Base-by-base conservation (phyloP, 1,284 basidiomycete genomes). In the Trametes polyzona region DNA sequence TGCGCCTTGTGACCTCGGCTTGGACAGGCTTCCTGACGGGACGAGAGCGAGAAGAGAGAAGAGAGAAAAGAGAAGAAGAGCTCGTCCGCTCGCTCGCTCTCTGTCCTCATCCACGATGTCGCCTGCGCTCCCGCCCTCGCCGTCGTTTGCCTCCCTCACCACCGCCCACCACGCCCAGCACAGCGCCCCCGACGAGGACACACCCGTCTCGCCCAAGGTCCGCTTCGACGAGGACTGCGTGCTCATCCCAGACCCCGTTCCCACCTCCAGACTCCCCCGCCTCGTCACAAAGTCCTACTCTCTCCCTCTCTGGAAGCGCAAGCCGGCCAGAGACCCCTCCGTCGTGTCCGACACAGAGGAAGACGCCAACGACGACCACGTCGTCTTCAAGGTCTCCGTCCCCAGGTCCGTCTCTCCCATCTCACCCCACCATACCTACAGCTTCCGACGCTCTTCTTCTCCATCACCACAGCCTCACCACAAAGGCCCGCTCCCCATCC, bases 151-250 rank as follows among this genome's bases (percentile, higher is more conserved):
- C 21, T 63, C 59, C 44, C 47, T 61, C 50, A 24, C 55, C 30
- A 51, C 60, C 26, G 56, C 59, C n/a, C 39, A 35, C 16, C 9
- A 35, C 23, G 30, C 52, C n/a, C 32, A 47, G 12, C 10, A 33
- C 21, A 29, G 29, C 10, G 2, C 37, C 9, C 41, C 49, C 29
- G n/a, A 44, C 1, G 40, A 43, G 39, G 52, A 61, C 35, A 14
- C 42, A 12, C 59, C 57, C 16, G 19, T 39, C 37, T 50, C 56
- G 3, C 63, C 63, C 56, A 64, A 54, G 42, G 65, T 89, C 10
- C 79, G 86, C 52, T 89, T 89, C 71, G 81, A 88, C 73, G 74
- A 77, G 47, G 78, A 83, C 63, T 89, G 87, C 59, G 74, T 87
- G 5, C 78, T 90, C 58, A 89, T 90, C 54, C 88, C 87, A 14